phyloP scores from a whole-genome alignment of 352 stramenopile species.

The Saprolegnia parasitica region DNA sequence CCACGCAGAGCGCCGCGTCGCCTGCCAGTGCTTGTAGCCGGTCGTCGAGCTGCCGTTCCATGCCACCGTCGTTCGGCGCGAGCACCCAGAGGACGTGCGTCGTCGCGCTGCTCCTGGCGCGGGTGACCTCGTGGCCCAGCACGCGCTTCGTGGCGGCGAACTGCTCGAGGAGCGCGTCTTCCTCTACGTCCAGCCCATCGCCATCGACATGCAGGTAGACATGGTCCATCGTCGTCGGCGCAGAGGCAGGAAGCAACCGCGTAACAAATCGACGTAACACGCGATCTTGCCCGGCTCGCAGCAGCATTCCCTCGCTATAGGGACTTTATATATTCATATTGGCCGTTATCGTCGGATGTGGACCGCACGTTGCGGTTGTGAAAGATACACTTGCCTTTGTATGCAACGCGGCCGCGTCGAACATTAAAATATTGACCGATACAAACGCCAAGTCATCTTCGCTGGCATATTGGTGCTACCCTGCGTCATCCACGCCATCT shows the following conservation, averaged over 20 bases:
- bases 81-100: conserved; percentile 16
- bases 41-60: background rate
- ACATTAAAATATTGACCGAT: no score
- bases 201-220: conserved; percentile 3
- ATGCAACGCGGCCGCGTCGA: no score
- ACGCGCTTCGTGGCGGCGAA: conserved; percentile 20
- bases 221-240: background rate
- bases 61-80: background rate
- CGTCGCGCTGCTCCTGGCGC: background rate
- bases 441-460: no score
- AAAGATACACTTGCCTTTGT: no score
- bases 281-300: conserved; percentile 8
- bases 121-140: conserved; percentile 8
- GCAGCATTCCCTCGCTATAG: background rate
- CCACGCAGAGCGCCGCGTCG: background rate
- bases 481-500: no score
- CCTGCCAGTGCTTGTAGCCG: background rate
- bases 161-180: conserved; percentile 11
- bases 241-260: background rate
- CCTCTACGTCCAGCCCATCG: background rate
- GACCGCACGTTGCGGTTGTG: background rate
- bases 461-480: no score
- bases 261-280: conserved; percentile 7
- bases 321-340: background rate
- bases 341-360: background rate